Conservation (phyloP, 148 eudicot species). For the Chenopodium suecicum region DNA sequence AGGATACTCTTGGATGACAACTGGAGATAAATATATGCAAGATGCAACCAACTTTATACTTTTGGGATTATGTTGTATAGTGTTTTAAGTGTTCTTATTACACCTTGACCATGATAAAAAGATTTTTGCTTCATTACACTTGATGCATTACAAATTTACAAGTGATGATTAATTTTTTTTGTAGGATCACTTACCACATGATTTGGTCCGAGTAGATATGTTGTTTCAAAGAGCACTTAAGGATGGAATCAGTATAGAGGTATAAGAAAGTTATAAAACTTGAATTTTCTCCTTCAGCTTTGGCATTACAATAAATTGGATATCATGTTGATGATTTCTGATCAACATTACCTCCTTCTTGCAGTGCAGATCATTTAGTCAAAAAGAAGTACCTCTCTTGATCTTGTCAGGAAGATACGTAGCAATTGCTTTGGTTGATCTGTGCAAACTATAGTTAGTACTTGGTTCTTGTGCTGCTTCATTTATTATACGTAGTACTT, state of each 20-base stretch:
- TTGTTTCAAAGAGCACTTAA: conserved; percentile 70
- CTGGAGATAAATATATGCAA: too few relatives aligned
- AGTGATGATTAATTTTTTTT: conserved; percentile 17
- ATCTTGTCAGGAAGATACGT: conserved; percentile 85
- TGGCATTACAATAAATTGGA: background rate
- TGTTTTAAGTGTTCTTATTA: background rate
- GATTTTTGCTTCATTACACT: too few relatives aligned
- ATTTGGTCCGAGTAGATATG: conserved; percentile 70
- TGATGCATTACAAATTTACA: background rate
- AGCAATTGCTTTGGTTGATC: conserved; percentile 93
- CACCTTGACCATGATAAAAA: too few relatives aligned
- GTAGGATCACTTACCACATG: conserved; percentile 92
- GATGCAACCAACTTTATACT: too few relatives aligned
- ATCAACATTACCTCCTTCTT: conserved; percentile 42
- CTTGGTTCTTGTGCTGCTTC: background rate
- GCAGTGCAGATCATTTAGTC: conserved; percentile 93
- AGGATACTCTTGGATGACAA: too few relatives aligned
- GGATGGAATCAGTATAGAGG: conserved; percentile 86
- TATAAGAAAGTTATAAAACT: conserved; percentile 27
- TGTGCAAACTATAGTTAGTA: conserved; percentile 65
- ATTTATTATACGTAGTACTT: background rate
- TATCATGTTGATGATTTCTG: conserved; percentile 16
- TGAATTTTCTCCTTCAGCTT: too few relatives aligned
- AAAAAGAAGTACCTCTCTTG: conserved; percentile 60
- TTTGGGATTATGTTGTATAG: too few relatives aligned